Evolutionary conservation across 2,329 filamentous ascomycete species (phyloP).

Genomic region (Coniella vitis): DNA sequence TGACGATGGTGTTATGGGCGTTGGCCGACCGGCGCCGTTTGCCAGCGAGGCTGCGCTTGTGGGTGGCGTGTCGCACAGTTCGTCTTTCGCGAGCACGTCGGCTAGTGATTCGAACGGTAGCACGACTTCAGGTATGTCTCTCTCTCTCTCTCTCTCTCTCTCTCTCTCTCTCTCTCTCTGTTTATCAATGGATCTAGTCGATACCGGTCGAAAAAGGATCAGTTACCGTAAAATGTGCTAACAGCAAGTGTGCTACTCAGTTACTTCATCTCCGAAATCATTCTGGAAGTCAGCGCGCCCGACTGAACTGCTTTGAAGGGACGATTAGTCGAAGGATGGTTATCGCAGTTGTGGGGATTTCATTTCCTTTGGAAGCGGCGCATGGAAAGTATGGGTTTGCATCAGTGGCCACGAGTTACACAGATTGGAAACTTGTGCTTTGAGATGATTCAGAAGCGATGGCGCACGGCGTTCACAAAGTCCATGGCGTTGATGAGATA

Average conservation of each 20-base stretch:
- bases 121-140: neutral
- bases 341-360: too few species aligned
- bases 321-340: neutral
- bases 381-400: too few species aligned
- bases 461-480: neutral
- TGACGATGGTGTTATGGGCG: neutral
- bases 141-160: too few species aligned
- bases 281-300: conserved; percentile 10
- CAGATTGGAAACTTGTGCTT: too few species aligned
- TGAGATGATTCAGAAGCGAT: too few species aligned
- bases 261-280: conserved; percentile 7
- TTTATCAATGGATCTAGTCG: too few species aligned
- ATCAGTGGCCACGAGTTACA: too few species aligned
- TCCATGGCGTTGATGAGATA: neutral
- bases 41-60: neutral
- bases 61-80: too few species aligned
- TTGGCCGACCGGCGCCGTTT: neutral
- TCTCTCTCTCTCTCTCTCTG: too few species aligned
- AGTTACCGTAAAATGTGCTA: neutral
- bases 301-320: conserved; percentile 4
- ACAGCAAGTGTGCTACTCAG: neutral
- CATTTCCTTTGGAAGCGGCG: too few species aligned
- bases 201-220: neutral
- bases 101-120: neutral
- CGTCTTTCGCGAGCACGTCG: neutral